Percentiles rank a stretch among this genome's conserved stretches.
Evolutionary conservation across 768 basidiomycete species (phyloP).

Genomic region (Boletus eberwhitei): DNA sequence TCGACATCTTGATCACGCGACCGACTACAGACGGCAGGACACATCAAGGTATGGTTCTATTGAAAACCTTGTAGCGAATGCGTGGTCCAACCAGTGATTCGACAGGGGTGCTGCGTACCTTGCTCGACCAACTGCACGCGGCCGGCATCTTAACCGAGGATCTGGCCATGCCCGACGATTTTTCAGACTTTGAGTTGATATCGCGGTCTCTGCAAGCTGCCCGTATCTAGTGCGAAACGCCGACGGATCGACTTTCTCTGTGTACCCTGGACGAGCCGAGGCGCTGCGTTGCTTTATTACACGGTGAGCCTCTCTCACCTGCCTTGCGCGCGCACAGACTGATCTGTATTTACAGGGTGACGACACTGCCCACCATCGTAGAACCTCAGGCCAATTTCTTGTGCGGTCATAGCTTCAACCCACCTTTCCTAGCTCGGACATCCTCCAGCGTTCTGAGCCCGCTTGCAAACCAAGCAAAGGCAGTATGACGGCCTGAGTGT

Average conservation of each 20-base stretch:
- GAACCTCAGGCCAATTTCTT: conserved; percentile 63
- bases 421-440: conserved; percentile 54
- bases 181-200: conserved; percentile 68
- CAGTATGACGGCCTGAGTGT: conserved; percentile 54
- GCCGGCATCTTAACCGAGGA: conserved; percentile 76
- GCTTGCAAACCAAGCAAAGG: conserved; percentile 67
- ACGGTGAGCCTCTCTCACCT: conserved; percentile 46
- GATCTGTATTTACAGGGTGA: conserved; percentile 55
- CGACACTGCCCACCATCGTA: conserved; percentile 67
- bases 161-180: conserved; percentile 67
- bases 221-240: conserved; percentile 42
- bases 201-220: conserved; percentile 72
- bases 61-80: neutral
- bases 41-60: conserved; percentile 54
- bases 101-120: conserved; percentile 56
- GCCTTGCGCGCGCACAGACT: neutral
- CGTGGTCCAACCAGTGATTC: neutral
- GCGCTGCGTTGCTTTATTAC: conserved; percentile 89
- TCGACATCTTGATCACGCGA: conserved; percentile 86
- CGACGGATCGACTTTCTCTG: conserved; percentile 84
- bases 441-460: conserved; percentile 83
- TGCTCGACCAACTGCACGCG: conserved; percentile 55
- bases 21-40: conserved; percentile 67
- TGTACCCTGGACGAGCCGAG: conserved; percentile 74
- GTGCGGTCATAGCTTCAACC: conserved; percentile 55